Base-by-base conservation (phyloP, 257 asterid species). In the Forsythia suspensa region DNA sequence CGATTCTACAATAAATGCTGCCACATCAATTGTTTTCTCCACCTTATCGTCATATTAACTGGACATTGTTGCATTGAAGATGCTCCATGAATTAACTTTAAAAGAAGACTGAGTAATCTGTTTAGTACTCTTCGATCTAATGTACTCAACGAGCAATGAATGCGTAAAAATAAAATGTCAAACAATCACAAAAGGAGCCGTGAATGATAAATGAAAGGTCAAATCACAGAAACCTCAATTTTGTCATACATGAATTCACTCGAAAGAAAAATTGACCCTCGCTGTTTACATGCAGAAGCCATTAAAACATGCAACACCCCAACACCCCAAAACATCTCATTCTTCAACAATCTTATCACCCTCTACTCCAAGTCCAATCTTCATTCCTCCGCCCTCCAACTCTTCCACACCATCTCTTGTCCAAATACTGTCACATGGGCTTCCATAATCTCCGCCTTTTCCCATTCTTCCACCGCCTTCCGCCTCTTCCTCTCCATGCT, bases 401-500 rank as follows among this genome's bases (percentile, higher is more conserved):
- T 94, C 82, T 94, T 92, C 84, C 78, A 79, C 78, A 76, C 96
- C 5, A 92, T 91, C 44, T 84, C 92, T 8, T 70, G 81, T 57
- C 98, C 94, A 15, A 90, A 94, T 78, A 85, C 89, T 46, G 98
- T 87, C 84, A 89, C 98, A 68, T 94, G 95, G 94, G 87, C 96
- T 24, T 80, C 97, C 44, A 80, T 92, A 21, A 88, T 94, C 84
- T 89, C 97, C 0, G 91, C 90, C 0, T 90, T 83, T 52, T 70
- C 96, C 71, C 74, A 72, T 55, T 81, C 94, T 0, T 79, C 88
- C 0, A 29, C 48, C 48, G 88, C 98, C 65, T 57, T 83, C 82
- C 84, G 77, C 84, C 91, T 89, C 55, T 91, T 92, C 76, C 73
- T 89, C 72, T 77, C 92, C 88, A 92, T 94, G 98, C 90, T 94